Evolutionary conservation across 2,329 filamentous ascomycete genomes (phyloP).

Genomic region (Diaporthe velutina): DNA sequence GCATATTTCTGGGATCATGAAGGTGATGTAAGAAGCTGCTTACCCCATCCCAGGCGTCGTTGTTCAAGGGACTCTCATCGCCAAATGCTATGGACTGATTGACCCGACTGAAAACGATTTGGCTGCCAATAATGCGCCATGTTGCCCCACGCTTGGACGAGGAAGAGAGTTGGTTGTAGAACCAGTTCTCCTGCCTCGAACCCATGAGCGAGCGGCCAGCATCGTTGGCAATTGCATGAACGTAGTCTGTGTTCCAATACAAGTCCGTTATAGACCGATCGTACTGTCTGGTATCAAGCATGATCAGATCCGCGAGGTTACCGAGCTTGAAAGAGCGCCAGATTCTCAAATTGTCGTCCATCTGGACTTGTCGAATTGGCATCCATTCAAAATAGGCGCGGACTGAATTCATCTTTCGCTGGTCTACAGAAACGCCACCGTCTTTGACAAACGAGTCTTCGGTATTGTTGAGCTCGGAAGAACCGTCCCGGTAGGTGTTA

Average conservation of each 20-base stretch:
- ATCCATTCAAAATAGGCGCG: slow-evolving; percentile 79
- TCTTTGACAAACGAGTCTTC: slow-evolving; percentile 73
- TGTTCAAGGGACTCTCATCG: slow-evolving; percentile 58
- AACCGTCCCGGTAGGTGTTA: slow-evolving; percentile 75
- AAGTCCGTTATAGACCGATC: slow-evolving; percentile 73
- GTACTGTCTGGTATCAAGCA: slow-evolving; percentile 78
- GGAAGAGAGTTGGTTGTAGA: slow-evolving; percentile 70
- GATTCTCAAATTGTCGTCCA: slow-evolving; percentile 77
- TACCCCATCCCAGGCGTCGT: slow-evolving; percentile 58
- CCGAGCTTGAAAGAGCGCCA: slow-evolving; percentile 78
- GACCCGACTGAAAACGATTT: slow-evolving; percentile 71
- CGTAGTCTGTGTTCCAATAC: slow-evolving; percentile 73
- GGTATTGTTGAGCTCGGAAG: slow-evolving; percentile 72
- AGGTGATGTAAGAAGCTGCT: slow-evolving; percentile 15
- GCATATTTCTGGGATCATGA: background rate
- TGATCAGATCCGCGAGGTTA: slow-evolving; percentile 74
- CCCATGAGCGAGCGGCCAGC: slow-evolving; percentile 79
- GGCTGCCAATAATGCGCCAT: slow-evolving; percentile 80
- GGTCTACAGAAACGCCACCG: slow-evolving; percentile 74
- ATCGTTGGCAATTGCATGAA: slow-evolving; percentile 74
- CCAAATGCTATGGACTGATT: slow-evolving; percentile 49
- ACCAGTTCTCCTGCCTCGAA: slow-evolving; percentile 79
- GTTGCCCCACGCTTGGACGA: slow-evolving; percentile 74
- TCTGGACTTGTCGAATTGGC: slow-evolving; percentile 72
- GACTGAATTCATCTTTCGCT: slow-evolving; percentile 80